These are phyloP conservation scores for Nemania serpens DNA, from an alignment of 2,329 filamentous ascomycete genomes.

Conservation along the genomic window DNA sequence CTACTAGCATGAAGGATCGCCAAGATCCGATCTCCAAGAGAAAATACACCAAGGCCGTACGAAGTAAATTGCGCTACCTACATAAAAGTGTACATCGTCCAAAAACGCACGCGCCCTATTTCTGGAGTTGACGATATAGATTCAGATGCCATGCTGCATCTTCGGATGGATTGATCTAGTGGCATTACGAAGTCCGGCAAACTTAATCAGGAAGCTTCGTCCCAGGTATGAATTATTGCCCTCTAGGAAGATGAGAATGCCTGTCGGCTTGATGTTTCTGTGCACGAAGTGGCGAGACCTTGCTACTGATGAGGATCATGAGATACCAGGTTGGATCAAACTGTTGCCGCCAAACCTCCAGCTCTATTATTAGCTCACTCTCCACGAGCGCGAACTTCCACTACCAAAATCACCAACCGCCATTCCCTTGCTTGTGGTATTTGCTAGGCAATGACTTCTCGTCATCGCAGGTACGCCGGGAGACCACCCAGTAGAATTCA, in stretches of 20 bases:
- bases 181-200: too few relatives aligned
- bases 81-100: conserved; percentile 33
- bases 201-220: too few relatives aligned
- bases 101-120: conserved; percentile 16
- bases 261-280: too few relatives aligned
- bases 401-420: conserved; percentile 3
- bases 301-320: too few relatives aligned
- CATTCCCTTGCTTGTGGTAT: background rate
- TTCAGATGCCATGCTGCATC: conserved; percentile 23
- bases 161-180: too few relatives aligned
- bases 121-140: conserved; percentile 30
- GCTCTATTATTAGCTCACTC: conserved; percentile 20
- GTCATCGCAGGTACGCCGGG: background rate
- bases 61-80: conserved; percentile 56
- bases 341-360: too few relatives aligned
- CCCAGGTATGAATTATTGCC: too few relatives aligned
- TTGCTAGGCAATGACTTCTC: background rate
- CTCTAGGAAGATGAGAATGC: too few relatives aligned
- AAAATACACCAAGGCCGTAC: conserved; percentile 55
- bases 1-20: conserved; percentile 34
- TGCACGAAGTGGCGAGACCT: too few relatives aligned
- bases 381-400: conserved; percentile 18
- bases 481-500: background rate
- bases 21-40: conserved; percentile 56
- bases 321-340: too few relatives aligned